These are phyloP conservation scores for Penicillium hordei DNA, from an alignment of 2,329 filamentous ascomycete genomes.

Conservation along the genomic window DNA sequence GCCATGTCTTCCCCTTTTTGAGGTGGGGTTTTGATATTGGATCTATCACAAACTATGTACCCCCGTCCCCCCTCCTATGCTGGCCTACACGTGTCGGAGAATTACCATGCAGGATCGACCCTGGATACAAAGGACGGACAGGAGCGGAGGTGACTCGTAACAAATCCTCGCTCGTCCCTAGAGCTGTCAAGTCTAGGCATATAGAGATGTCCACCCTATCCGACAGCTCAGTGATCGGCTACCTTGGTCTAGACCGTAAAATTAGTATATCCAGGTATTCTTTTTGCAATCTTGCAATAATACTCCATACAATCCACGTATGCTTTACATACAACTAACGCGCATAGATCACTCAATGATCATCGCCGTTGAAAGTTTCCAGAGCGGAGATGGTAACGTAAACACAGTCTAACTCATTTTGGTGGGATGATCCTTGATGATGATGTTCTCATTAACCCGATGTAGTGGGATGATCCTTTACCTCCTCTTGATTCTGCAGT, in stretches of 20 bases:
- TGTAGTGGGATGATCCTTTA: too few relatives aligned
- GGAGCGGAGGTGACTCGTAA: background rate
- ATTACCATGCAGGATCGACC: background rate
- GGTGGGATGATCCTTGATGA: background rate
- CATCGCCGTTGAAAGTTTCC: conserved; percentile 17
- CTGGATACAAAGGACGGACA: background rate
- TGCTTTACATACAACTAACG: background rate
- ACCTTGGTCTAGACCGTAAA: background rate
- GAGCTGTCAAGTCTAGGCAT: background rate
- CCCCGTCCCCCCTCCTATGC: background rate
- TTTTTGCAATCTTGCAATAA: background rate
- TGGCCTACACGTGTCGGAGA: conserved; percentile 1
- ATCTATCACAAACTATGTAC: background rate
- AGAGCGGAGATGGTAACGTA: background rate
- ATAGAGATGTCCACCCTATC: background rate
- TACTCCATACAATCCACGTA: background rate
- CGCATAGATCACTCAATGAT: conserved; percentile 5
- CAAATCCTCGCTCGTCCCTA: background rate
- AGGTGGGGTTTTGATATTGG: conserved; percentile 5
- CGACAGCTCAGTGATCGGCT: background rate
- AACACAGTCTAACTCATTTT: background rate
- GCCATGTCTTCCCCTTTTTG: background rate
- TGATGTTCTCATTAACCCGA: too few relatives aligned
- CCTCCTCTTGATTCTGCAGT: background rate
- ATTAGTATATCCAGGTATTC: background rate